A percentile compares a stretch with the other conserved stretches of the same genome.
Conservation (phyloP, 2,329 filamentous ascomycete species). For the Diaporthe citri region DNA sequence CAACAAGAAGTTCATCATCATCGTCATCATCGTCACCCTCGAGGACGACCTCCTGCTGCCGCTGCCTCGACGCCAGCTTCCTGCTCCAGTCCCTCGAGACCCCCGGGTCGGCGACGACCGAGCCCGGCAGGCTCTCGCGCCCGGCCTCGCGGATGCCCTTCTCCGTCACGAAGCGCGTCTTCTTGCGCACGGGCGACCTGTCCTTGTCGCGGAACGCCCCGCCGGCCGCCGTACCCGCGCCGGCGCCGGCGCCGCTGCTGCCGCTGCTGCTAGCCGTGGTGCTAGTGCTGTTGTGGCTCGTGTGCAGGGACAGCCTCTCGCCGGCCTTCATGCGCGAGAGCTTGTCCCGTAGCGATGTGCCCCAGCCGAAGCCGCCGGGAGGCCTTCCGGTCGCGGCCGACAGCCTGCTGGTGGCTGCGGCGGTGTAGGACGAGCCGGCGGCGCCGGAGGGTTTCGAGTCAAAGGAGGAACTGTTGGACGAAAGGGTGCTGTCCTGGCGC, state of each 20-base stretch:
- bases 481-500: conserved; percentile 63
- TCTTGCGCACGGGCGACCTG: conserved; percentile 71
- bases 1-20: conserved; percentile 61
- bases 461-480: conserved; percentile 45
- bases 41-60: conserved; percentile 50
- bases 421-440: not conserved
- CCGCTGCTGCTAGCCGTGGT: conserved; percentile 44
- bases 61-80: conserved; percentile 2
- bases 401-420: not conserved
- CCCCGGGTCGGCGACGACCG: conserved; percentile 1
- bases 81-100: not conserved
- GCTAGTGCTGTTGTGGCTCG: conserved; percentile 46
- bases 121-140: conserved; percentile 71
- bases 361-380: conserved; percentile 65
- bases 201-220: conserved; percentile 42
- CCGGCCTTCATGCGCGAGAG: conserved; percentile 73
- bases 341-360: conserved; percentile 66
- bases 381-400: conserved; percentile 3
- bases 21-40: conserved; percentile 61
- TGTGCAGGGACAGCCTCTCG: conserved; percentile 49
- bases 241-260: conserved; percentile 3
- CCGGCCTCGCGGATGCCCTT: conserved; percentile 84
- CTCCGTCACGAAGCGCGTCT: conserved; percentile 83
- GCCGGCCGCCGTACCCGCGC: not conserved
- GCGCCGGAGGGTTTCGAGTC: conserved; percentile 27